Percentiles rank a stretch among this genome's conserved stretches.
Evolutionary conservation across 2,329 filamentous ascomycete genomes (phyloP).

Genomic region (Cryphonectria parasitica): DNA sequence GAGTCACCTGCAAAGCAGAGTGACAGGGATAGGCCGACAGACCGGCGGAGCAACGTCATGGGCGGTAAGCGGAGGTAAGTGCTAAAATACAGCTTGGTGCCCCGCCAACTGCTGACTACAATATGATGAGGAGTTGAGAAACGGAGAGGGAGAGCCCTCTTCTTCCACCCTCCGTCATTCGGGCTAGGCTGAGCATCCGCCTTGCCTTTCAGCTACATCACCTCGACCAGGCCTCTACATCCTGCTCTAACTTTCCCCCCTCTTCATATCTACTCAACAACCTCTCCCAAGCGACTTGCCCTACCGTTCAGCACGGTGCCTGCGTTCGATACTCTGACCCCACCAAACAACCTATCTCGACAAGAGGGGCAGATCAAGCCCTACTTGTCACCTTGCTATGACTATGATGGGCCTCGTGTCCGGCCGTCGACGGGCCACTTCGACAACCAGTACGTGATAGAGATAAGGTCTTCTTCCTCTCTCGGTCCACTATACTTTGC

Average conservation of each 20-base stretch:
- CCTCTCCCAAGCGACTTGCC: background rate
- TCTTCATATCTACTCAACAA: background rate
- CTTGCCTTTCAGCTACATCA: slow-evolving; percentile 1
- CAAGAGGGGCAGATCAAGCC: background rate
- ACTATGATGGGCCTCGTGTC: slow-evolving; percentile 40
- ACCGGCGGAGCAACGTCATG: slow-evolving; percentile 26
- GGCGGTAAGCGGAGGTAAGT: slow-evolving; percentile 19
- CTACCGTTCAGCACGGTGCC: background rate
- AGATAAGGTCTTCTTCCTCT: background rate
- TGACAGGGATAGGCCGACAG: slow-evolving; percentile 15
- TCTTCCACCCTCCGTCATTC: background rate
- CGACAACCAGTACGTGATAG: slow-evolving; percentile 41
- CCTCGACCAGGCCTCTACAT: background rate
- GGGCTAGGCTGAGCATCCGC: slow-evolving; percentile 8
- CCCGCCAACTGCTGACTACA: slow-evolving; percentile 12
- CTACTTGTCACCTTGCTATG: slow-evolving; percentile 42
- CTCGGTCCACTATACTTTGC: background rate
- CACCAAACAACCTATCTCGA: background rate
- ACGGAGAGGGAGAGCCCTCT: background rate
- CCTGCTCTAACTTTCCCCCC: background rate
- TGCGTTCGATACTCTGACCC: background rate
- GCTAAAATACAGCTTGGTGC: slow-evolving; percentile 15
- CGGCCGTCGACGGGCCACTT: slow-evolving; percentile 40
- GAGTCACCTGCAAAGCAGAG: background rate
- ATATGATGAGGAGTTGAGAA: background rate